These are phyloP conservation scores for Rhizoclosmatium sp. DNA, from an alignment of 192 early-diverging fungal genomes.

Conservation along the genomic window DNA sequence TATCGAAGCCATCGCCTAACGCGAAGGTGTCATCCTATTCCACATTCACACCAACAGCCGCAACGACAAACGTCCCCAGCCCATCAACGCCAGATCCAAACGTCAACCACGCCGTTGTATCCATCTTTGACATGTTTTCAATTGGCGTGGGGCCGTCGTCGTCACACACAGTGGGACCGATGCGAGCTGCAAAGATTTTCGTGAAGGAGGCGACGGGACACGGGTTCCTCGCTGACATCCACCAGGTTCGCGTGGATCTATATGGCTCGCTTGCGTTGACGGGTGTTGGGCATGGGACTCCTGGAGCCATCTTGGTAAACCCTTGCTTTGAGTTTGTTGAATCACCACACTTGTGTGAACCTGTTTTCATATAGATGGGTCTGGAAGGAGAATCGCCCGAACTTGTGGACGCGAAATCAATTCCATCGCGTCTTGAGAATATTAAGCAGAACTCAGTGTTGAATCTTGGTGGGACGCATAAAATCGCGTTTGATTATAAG, in stretches of 20 bases:
- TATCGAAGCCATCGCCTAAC: no score
- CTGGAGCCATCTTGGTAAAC: constrained; percentile 79
- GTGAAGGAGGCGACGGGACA: constrained; percentile 81
- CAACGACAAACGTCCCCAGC: not conserved
- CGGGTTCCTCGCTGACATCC: constrained; percentile 46
- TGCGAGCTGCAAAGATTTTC: constrained; percentile 96
- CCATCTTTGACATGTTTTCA: constrained; percentile 94
- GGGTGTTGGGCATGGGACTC: constrained; percentile 94
- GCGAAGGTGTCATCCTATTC: not conserved
- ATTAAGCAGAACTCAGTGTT: constrained; percentile 79
- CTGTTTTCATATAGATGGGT: constrained; percentile 63
- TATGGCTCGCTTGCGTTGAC: constrained; percentile 95
- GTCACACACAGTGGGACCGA: constrained; percentile 84
- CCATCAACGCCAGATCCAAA: not conserved
- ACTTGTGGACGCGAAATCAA: constrained; percentile 81
- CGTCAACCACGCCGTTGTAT: constrained; percentile 83
- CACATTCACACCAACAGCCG: not conserved
- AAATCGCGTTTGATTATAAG: constrained; percentile 84
- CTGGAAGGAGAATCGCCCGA: constrained; percentile 83
- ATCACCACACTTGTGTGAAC: not conserved
- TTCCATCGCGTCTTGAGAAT: constrained; percentile 73
- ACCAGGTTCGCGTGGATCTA: constrained; percentile 79
- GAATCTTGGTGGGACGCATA: constrained; percentile 74
- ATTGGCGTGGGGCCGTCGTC: constrained; percentile 96
- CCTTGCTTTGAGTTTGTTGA: not conserved